Evolutionary conservation across 306 rosid genomes (phyloP).

Genomic region (Acmispon strigosus): DNA sequence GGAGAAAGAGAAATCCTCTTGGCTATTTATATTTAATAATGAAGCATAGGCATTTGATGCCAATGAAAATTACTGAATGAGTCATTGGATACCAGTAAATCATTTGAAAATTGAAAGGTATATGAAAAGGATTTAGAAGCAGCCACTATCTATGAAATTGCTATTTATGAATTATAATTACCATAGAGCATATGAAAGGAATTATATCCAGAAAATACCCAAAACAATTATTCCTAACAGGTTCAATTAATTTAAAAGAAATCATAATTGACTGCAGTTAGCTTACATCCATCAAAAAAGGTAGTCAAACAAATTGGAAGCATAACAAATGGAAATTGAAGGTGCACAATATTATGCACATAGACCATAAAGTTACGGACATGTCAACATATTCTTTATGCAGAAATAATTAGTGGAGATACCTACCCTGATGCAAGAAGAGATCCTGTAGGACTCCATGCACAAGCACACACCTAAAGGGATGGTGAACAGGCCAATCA

Average conservation of each 20-base stretch:
- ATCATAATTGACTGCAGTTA: not conserved
- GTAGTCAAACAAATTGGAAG: conserved; percentile 10
- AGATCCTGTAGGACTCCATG: conserved; percentile 94
- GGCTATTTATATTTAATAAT: not conserved
- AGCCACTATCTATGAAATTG: not conserved
- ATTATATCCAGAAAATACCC: not conserved
- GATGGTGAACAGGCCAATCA: conserved; percentile 24
- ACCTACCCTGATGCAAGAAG: conserved; percentile 95
- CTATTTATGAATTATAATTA: not conserved
- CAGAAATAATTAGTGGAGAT: conserved; percentile 15
- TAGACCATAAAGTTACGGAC: not conserved
- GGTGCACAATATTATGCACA: not conserved
- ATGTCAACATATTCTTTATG: not conserved
- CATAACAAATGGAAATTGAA: not conserved
- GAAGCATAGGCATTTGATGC: not conserved
- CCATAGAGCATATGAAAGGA: not conserved
- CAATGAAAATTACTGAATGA: not conserved
- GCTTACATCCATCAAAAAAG: not conserved
- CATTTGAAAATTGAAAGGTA: not conserved
- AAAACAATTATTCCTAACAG: not conserved
- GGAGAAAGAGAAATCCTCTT: not conserved
- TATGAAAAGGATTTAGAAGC: not conserved
- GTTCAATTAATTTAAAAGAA: not conserved
- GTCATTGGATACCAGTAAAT: not conserved
- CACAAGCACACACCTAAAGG: conserved; percentile 91